Percentiles rank a stretch among this genome's conserved stretches.
Conservation (phyloP, 2,329 filamentous ascomycete genomes). For the Calonectria henricotiae region DNA sequence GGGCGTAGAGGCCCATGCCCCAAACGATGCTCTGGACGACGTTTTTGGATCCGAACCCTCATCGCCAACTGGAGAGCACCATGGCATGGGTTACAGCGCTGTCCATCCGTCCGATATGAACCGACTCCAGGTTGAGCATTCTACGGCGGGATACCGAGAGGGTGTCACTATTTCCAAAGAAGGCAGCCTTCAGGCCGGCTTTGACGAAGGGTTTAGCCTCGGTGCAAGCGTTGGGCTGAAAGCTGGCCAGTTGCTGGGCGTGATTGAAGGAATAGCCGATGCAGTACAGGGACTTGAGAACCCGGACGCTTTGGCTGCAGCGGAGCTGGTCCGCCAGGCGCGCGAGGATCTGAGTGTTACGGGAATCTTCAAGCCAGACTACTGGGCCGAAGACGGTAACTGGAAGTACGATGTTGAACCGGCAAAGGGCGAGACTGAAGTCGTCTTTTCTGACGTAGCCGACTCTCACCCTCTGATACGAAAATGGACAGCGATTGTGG, state of each 20-base stretch:
- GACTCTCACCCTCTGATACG: slow-evolving; percentile 77
- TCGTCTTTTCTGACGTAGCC: slow-evolving; percentile 76
- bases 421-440: slow-evolving; percentile 58
- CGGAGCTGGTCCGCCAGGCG: slow-evolving; percentile 66
- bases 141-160: slow-evolving; percentile 91
- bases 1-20: slow-evolving; percentile 25
- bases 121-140: slow-evolving; percentile 82
- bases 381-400: slow-evolving; percentile 79
- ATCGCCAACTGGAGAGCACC: slow-evolving; percentile 43
- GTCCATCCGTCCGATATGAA: slow-evolving; percentile 76
- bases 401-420: slow-evolving; percentile 76
- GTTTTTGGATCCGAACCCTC: slow-evolving; percentile 56
- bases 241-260: slow-evolving; percentile 83
- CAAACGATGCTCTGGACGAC: slow-evolving; percentile 57
- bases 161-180: slow-evolving; percentile 85
- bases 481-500: slow-evolving; percentile 70
- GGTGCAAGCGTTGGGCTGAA: slow-evolving; percentile 85
- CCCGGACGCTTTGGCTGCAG: slow-evolving; percentile 45
- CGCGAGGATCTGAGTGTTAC: slow-evolving; percentile 73
- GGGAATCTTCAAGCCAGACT: slow-evolving; percentile 76
- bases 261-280: slow-evolving; percentile 80
- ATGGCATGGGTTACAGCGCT: slow-evolving; percentile 31
- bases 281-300: slow-evolving; percentile 60
- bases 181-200: slow-evolving; percentile 85
- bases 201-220: slow-evolving; percentile 91